Evolutionary conservation across 1,139 yeast genomes (phyloP).

Genomic region (Blastobotrys arbuscula): DNA sequence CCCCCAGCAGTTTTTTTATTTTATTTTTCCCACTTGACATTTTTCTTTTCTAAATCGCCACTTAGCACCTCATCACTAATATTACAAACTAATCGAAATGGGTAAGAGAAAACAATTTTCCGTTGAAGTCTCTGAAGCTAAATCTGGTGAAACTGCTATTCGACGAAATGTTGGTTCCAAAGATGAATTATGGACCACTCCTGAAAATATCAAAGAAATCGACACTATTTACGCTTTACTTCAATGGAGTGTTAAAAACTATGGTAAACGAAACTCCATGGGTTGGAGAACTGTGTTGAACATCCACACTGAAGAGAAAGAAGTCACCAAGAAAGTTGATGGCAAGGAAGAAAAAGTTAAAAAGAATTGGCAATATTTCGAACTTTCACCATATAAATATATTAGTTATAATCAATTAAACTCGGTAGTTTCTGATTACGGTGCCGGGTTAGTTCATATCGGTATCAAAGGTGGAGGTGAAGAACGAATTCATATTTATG

Average conservation of each 20-base stretch:
- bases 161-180: slow-evolving; percentile 65
- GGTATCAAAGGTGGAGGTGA: slow-evolving; percentile 65
- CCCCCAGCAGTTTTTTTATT: background rate
- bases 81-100: slow-evolving; percentile 1
- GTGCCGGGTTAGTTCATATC: slow-evolving; percentile 67
- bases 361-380: slow-evolving; percentile 85
- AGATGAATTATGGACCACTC: slow-evolving; percentile 41
- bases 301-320: slow-evolving; percentile 69
- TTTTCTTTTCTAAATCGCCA: background rate
- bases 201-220: slow-evolving; percentile 31
- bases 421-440: slow-evolving; percentile 47
- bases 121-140: slow-evolving; percentile 77
- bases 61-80: background rate
- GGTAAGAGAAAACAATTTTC: slow-evolving; percentile 32
- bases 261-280: slow-evolving; percentile 54
- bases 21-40: background rate
- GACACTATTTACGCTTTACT: slow-evolving; percentile 67
- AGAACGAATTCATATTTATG: slow-evolving; percentile 75
- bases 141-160: slow-evolving; percentile 86
- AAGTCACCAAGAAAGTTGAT: slow-evolving; percentile 66
- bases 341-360: slow-evolving; percentile 68
- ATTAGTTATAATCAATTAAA: slow-evolving; percentile 57
- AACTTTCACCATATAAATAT: slow-evolving; percentile 65
- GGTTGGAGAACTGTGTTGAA: slow-evolving; percentile 78
- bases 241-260: slow-evolving; percentile 55